Base-by-base conservation (phyloP, 371 early-diverging fungal species). In the Haplosporangium sp. region DNA sequence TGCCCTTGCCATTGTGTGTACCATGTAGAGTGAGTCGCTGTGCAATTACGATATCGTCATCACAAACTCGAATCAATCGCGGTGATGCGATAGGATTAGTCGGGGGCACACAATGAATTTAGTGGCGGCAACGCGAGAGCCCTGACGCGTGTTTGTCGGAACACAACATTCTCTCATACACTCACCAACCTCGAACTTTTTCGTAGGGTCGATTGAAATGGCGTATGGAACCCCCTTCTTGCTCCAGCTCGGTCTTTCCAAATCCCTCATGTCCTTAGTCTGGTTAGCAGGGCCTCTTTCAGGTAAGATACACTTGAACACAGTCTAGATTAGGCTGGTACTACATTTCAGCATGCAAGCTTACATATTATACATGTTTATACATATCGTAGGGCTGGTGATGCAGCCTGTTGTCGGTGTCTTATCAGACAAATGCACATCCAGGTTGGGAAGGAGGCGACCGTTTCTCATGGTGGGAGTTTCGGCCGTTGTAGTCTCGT, bases 201-300 rank as follows among this genome's bases (percentile, higher is more conserved):
- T n/a, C 18, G 7, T 55, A 79, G 79, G 79, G 79, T 72, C 79
- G 48, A 63, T 79, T 14, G 79, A 79, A 51, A 79, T 72, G 79
- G 79, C 79, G 0, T 79, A 79, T 50, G 98, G 98, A 40, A 95
- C 98, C 6, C 97, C 96, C 0, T 96, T 94, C 75, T 82, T 98
- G 41, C 84, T 94, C 23, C 89, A 92, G 5, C 83, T 98, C n/a
- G 96, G 96, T 0, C 77, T 97, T 47, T 85, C 93, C 20, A 93
- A 94, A 70, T 87, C 96, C 5, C 76, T 90, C 53, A 92, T 94
- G 86, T 95, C 96, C 7, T 82, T 97, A 23, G 97, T 97, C 11
- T 98, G 98, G 98, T 88, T 98, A 63, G 96, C 96, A 11, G 98
- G 98, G 0, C 98, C 98, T 12, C 85, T 98, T n/a, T 95, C 96